Percentiles rank a stretch among this genome's conserved stretches.
Evolutionary conservation across 2,329 filamentous ascomycete genomes (phyloP).

Genomic region (Fusarium phyllophilum): DNA sequence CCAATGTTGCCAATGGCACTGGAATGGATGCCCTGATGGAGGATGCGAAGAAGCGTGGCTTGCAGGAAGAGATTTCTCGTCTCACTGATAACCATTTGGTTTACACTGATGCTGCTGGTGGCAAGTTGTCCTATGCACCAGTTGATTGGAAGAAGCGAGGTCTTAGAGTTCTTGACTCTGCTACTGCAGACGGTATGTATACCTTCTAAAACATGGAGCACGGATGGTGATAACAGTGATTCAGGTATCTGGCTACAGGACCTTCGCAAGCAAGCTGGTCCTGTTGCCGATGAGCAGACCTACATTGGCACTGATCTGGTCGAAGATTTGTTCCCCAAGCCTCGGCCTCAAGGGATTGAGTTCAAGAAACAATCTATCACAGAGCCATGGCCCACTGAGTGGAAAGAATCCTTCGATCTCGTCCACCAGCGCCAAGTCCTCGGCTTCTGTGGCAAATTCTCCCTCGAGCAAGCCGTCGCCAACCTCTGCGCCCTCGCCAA

Average conservation of each 20-base stretch:
- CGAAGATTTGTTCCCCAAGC: neutral
- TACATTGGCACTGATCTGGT: conserved; percentile 1
- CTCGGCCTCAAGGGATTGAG: neutral
- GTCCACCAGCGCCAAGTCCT: conserved; percentile 8
- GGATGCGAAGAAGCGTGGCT: conserved; percentile 1
- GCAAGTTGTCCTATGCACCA: neutral
- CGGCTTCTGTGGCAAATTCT: conserved; percentile 1
- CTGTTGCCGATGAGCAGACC: neutral
- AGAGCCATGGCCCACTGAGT: conserved; percentile 1
- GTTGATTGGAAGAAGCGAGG: conserved; percentile 4
- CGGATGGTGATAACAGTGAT: rapidly evolving
- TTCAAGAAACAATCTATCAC: neutral
- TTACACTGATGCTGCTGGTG: conserved; percentile 1
- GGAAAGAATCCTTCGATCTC: neutral
- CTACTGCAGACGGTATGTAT: neutral
- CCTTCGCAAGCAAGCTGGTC: neutral
- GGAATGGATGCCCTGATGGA: conserved; percentile 5
- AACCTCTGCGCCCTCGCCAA: conserved; percentile 4
- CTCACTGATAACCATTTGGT: conserved; percentile 1
- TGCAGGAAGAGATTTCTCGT: neutral
- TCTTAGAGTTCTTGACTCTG: neutral
- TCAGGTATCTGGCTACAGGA: neutral
- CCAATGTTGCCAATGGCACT: conserved; percentile 3
- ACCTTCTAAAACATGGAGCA: rapidly evolving
- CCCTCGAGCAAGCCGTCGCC: neutral